phyloP scores from a whole-genome alignment of 352 stramenopile genomes.

The Blastocystis sp. region DNA sequence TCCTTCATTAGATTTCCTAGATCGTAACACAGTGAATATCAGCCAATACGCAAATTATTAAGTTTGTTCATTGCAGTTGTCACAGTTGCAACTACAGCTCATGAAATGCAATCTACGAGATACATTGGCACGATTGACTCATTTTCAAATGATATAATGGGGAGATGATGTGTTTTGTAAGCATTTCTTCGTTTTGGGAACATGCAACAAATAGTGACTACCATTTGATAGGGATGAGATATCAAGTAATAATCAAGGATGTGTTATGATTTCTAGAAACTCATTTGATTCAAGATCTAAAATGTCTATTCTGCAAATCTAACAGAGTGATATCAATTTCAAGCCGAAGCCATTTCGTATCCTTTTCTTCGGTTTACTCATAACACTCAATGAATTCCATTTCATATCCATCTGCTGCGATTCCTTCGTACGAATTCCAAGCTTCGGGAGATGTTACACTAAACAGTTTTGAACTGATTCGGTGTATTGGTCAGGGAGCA shows the following conservation, averaged over 20 bases:
- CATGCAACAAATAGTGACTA: no score
- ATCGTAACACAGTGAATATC: not conserved
- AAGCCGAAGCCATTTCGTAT: not conserved
- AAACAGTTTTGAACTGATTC: conserved; percentile 48
- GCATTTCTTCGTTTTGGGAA: no score
- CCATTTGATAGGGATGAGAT: no score
- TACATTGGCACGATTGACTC: not conserved
- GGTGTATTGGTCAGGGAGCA: conserved; percentile 58
- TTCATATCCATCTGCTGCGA: not conserved
- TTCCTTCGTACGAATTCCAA: conserved; percentile 29
- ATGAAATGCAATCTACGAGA: not conserved
- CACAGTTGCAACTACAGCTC: not conserved
- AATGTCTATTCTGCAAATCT: no score
- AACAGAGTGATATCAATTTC: not conserved
- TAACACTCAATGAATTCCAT: not conserved
- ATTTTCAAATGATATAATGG: not conserved
- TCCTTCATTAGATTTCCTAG: conserved; percentile 55
- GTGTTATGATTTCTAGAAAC: no score
- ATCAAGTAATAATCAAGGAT: no score
- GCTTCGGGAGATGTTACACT: not conserved
- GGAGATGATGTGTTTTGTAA: not conserved
- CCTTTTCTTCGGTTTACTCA: not conserved
- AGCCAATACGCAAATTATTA: not conserved
- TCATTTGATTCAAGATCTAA: no score
- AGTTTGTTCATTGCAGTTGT: conserved; percentile 20